Evolutionary conservation across 1,139 yeast genomes (phyloP).

Genomic region (Geotrichum histeridarum): DNA sequence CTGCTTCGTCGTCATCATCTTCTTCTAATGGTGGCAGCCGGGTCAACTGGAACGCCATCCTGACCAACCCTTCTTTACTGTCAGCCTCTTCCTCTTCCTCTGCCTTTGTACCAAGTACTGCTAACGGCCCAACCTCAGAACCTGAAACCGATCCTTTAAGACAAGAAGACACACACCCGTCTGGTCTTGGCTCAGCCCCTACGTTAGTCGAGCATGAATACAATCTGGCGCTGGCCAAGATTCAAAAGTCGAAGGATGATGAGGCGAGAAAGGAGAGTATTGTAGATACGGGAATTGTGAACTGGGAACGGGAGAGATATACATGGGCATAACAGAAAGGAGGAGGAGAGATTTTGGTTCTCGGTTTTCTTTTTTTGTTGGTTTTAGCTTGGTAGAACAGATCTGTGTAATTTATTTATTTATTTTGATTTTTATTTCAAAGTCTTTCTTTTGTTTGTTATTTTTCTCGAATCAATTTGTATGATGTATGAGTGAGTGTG

Average conservation of each 20-base stretch:
- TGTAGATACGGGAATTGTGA: slow-evolving; percentile 21
- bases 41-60: not conserved
- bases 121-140: not conserved
- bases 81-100: not conserved
- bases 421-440: too few relatives aligned
- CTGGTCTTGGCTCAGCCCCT: slow-evolving; percentile 6
- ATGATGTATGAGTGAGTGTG: too few relatives aligned
- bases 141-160: not conserved
- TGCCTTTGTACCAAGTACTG: not conserved
- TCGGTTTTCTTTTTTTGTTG: too few relatives aligned
- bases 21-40: not conserved
- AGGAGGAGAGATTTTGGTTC: too few relatives aligned
- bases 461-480: too few relatives aligned
- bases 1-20: not conserved
- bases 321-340: not conserved
- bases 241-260: slow-evolving; percentile 13
- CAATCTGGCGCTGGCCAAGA: slow-evolving; percentile 12
- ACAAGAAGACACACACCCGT: slow-evolving; percentile 2
- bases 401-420: too few relatives aligned
- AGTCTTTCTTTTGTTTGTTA: too few relatives aligned
- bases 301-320: slow-evolving; percentile 19
- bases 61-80: not conserved
- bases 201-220: slow-evolving; percentile 15
- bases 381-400: too few relatives aligned
- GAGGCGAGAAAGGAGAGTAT: slow-evolving; percentile 17